Evolutionary conservation across 345 rosid species (phyloP).

Genomic region (Alliaria petiolata): DNA sequence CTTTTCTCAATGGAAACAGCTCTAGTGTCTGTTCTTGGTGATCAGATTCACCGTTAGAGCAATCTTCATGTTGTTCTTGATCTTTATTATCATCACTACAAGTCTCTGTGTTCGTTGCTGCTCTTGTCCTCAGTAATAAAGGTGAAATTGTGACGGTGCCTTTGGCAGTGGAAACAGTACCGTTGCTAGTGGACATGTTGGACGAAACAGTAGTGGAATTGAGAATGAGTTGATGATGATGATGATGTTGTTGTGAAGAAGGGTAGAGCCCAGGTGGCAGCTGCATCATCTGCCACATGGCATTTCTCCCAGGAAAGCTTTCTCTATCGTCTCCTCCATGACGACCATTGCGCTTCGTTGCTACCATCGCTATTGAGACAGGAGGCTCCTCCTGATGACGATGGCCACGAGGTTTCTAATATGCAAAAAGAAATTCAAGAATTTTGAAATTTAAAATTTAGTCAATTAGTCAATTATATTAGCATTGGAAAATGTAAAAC

Average conservation of each 20-base stretch:
- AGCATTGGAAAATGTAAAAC: constrained; percentile 18
- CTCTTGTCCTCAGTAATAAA: constrained; percentile 4
- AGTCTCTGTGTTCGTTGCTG: constrained; percentile 32
- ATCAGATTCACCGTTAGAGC: constrained; percentile 24
- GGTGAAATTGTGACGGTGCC: constrained; percentile 11
- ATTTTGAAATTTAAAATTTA: neutral
- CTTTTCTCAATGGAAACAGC: constrained; percentile 58
- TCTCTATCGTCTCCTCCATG: constrained; percentile 20
- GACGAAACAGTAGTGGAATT: constrained; percentile 33
- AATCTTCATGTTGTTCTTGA: constrained; percentile 29
- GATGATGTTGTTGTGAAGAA: constrained; percentile 32
- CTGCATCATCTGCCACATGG: constrained; percentile 69
- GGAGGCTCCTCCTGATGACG: constrained; percentile 12
- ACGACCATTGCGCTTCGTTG: constrained; percentile 17
- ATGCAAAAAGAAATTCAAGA: neutral
- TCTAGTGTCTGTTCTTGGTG: constrained; percentile 58
- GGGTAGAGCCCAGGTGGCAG: constrained; percentile 35
- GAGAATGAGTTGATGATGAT: constrained; percentile 41
- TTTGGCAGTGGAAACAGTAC: constrained; percentile 13
- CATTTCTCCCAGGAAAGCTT: constrained; percentile 47
- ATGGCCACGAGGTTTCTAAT: constrained; percentile 1
- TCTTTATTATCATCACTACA: constrained; percentile 20
- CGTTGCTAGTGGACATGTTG: constrained; percentile 7
- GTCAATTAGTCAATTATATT: neutral
- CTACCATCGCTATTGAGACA: neutral